A percentile compares a stretch with the other conserved stretches of the same genome.
Conservation (phyloP, 2,329 filamentous ascomycete species). For the Talaromyces pinophilus region DNA sequence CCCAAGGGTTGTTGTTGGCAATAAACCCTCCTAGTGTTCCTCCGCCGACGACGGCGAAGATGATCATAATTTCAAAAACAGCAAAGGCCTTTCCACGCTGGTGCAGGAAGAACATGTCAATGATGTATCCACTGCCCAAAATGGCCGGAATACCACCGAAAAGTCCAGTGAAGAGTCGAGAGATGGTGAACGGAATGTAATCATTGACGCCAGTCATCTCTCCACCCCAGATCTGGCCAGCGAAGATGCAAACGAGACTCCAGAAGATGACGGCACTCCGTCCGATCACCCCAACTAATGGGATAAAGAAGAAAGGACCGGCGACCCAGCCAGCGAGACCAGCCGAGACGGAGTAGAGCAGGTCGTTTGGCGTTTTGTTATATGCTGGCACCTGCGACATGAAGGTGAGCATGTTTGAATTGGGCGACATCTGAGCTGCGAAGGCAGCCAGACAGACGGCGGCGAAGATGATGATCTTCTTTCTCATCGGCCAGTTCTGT, state of each 20-base stretch:
- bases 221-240: slow-evolving; percentile 30
- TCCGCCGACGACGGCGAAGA: slow-evolving; percentile 22
- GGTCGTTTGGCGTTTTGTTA: slow-evolving; percentile 23
- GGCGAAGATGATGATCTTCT: slow-evolving; percentile 22
- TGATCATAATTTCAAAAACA: slow-evolving; percentile 21
- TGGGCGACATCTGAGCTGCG: slow-evolving; percentile 22
- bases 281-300: slow-evolving; percentile 26
- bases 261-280: slow-evolving; percentile 28
- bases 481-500: slow-evolving; percentile 22
- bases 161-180: slow-evolving; percentile 25
- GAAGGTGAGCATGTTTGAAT: slow-evolving; percentile 21
- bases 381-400: slow-evolving; percentile 25
- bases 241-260: slow-evolving; percentile 26
- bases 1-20: slow-evolving; percentile 22
- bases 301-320: slow-evolving; percentile 29
- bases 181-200: slow-evolving; percentile 28
- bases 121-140: slow-evolving; percentile 24
- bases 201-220: slow-evolving; percentile 29
- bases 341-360: slow-evolving; percentile 23
- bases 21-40: slow-evolving; percentile 27
- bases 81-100: slow-evolving; percentile 30
- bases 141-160: slow-evolving; percentile 23
- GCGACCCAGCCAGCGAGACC: slow-evolving; percentile 26
- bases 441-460: slow-evolving; percentile 19
- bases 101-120: slow-evolving; percentile 31